Conservation (phyloP, 2,329 filamentous ascomycete genomes). For the Didymella arachidicola region DNA sequence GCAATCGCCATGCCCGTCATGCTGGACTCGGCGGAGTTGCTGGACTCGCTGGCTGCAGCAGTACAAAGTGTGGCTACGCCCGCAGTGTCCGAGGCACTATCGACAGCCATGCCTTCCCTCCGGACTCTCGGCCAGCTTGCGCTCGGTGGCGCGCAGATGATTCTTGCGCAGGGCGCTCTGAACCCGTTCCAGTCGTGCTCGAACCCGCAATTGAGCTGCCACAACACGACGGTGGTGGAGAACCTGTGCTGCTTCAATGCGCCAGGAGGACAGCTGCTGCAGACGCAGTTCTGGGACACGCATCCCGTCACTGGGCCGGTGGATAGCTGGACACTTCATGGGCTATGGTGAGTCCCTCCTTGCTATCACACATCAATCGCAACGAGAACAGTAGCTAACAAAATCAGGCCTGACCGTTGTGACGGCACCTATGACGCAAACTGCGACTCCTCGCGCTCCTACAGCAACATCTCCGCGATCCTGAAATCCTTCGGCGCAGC, state of each 20-base stretch:
- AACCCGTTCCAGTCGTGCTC: constrained; percentile 39
- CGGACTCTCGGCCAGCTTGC: constrained; percentile 49
- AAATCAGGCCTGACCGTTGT: constrained; percentile 62
- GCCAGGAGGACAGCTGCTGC: constrained; percentile 73
- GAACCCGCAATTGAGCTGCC: constrained; percentile 65
- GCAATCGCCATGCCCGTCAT: constrained; percentile 32
- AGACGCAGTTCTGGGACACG: constrained; percentile 82
- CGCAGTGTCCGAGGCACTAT: constrained; percentile 32
- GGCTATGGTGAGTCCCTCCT: constrained; percentile 63
- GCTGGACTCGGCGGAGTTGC: constrained; percentile 30
- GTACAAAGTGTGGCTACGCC: constrained; percentile 40
- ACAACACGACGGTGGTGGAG: constrained; percentile 66
- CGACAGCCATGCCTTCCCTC: constrained; percentile 45
- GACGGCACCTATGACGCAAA: constrained; percentile 73
- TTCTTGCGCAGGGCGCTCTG: constrained; percentile 30
- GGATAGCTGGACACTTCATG: constrained; percentile 78
- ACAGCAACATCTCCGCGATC: constrained; percentile 71
- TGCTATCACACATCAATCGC: no score
- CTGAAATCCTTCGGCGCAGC: constrained; percentile 62
- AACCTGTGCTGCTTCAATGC: constrained; percentile 79
- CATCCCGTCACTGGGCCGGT: constrained; percentile 68
- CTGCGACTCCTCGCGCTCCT: constrained; percentile 69
- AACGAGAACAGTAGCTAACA: background rate
- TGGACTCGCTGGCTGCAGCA: constrained; percentile 8
- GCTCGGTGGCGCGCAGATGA: constrained; percentile 32